phyloP scores from a whole-genome alignment of 306 rosid species.

The Rosa lucieae region DNA sequence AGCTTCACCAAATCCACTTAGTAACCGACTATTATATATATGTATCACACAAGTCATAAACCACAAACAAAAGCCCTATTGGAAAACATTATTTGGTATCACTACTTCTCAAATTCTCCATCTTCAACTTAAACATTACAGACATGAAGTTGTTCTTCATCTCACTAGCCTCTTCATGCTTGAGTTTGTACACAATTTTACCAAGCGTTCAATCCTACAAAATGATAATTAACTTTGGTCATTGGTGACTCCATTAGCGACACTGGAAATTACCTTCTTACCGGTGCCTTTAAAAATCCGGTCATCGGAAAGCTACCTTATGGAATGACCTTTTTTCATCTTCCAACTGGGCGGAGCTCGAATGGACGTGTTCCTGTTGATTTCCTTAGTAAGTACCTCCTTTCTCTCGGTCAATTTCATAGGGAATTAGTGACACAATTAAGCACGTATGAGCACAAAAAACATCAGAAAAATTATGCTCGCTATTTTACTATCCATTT shows the following conservation, averaged over 20 bases:
- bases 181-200: conserved; percentile 7
- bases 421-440: no score
- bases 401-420: neutral
- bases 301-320: conserved; percentile 62
- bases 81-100: no score
- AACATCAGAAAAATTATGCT: no score
- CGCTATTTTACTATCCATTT: no score
- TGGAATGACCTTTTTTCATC: conserved; percentile 59
- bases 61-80: no score
- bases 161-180: neutral
- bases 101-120: no score
- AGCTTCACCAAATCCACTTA: no score
- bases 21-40: no score
- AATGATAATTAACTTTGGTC: conserved; percentile 61
- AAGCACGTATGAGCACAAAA: no score
- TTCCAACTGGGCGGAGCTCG: conserved; percentile 64
- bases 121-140: no score
- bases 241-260: conserved; percentile 74
- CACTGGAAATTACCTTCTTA: conserved; percentile 21
- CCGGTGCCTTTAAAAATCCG: conserved; percentile 64
- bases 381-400: conserved; percentile 49
- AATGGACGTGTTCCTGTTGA: conserved; percentile 64
- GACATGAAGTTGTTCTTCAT: neutral
- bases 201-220: conserved; percentile 34
- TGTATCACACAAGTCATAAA: no score